Evolutionary conservation across 1,284 basidiomycete genomes (phyloP), one percentile per base, ranked within the genome.

Genomic region (Pholiota adiposa): DNA sequence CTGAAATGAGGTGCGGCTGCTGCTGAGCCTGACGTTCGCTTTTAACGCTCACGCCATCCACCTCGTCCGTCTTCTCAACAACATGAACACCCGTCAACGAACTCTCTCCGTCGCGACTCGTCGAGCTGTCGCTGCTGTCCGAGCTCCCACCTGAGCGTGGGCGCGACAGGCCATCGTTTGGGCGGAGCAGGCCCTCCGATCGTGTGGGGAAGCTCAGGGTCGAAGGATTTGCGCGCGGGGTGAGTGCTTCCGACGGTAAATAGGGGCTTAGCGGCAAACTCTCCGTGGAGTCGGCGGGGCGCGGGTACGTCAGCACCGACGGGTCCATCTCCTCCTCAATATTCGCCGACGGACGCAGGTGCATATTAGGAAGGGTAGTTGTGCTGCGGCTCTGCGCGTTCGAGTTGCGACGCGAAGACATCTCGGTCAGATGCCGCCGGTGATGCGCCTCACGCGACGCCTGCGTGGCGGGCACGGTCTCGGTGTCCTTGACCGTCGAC

Each of bases 221-320:
- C 12, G 58, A 48, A 3, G 56, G 60, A 49, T 50, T 56, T 27
- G 56, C 63, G 34, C 65, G 67, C 25, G 70, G 68, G 18, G 70
- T 67, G 19, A 67, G 61, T 6, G 67, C 58, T 33, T 69, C 68
- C 34, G 70, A 69, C 16, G 59, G 34, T 38, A 69, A 38, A 63
- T 67, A 57, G 61, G 76, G 70, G 27, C 66, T 71, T 4, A 66
- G 25, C 19, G 86, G 86, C 16, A 88, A 75, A 34, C 83, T 86
- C 68, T 90, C 89, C 14, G 89, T 90, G 34, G 86, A 88, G 60
- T 84, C 83, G 40, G 81, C 86, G 12, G 90, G 87, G 50, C 90
- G 83, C 16, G 86, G 88, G 73, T 92, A 89, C 18, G 76, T 79
- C 61, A 88, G 77, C 56, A 92, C 91, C 12, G 86, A 88, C 0